Conservation (phyloP, 257 asterid species). For the Paulownia fortunei region DNA sequence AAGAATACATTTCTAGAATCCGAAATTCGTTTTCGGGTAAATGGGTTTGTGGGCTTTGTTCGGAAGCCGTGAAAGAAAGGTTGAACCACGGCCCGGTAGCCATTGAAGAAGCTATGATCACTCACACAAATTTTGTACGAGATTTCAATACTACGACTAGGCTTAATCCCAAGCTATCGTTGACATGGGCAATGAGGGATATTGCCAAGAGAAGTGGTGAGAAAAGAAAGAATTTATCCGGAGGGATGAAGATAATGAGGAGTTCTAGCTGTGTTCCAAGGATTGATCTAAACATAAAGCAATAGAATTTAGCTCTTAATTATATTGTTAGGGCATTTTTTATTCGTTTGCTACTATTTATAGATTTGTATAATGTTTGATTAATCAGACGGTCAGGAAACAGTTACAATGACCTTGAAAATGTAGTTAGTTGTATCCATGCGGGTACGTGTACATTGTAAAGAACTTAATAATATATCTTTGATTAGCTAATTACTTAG, state of each 20-base stretch:
- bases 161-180: slow-evolving; percentile 55
- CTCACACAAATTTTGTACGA: slow-evolving; percentile 42
- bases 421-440: too few species aligned
- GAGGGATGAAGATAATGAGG: slow-evolving; percentile 36
- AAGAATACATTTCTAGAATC: slow-evolving; percentile 39
- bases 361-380: background rate
- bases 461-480: too few species aligned
- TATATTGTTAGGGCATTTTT: background rate
- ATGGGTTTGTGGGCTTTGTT: slow-evolving; percentile 72
- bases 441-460: too few species aligned
- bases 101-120: slow-evolving; percentile 50
- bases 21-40: slow-evolving; percentile 49
- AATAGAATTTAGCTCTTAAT: background rate
- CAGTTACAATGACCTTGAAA: too few species aligned
- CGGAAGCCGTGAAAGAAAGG: slow-evolving; percentile 56
- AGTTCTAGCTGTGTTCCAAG: slow-evolving; percentile 52
- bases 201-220: slow-evolving; percentile 43
- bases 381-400: background rate
- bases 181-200: slow-evolving; percentile 50
- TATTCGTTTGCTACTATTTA: background rate
- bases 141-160: slow-evolving; percentile 48
- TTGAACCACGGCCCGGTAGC: slow-evolving; percentile 1
- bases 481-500: too few species aligned
- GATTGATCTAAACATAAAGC: slow-evolving; percentile 25
- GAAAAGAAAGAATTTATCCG: slow-evolving; percentile 23